Base-by-base conservation (phyloP, 2,329 filamentous ascomycete genomes). In the Colletotrichum karsti region DNA sequence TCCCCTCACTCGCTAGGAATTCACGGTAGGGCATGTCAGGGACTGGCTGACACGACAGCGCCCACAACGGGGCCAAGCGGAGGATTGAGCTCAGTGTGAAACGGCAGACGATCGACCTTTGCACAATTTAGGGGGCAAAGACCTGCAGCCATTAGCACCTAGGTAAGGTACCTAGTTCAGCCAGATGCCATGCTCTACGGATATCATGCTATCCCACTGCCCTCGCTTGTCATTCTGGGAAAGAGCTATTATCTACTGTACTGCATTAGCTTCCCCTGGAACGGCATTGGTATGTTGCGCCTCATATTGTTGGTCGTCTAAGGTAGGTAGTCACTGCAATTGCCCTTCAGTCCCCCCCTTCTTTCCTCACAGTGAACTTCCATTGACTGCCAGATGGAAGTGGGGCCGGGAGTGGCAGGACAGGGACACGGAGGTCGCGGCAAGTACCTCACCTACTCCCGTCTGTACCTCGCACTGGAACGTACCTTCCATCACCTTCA, bases 1-100 rank as follows among this genome's bases (percentile, higher is more conserved):
- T 33, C 20, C 26, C 28, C 55, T 46, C 30, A n/a, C 28, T 53
- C 30, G 22, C 13, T 37, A 39, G 20, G 44, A 60, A 33, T 5
- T 35, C 57, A 60, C 44, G 57, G 44, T n/a, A 51, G 46, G 30
- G 5, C 41, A 13, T 24, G 39, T 46, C 60, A 54, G 44, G 65
- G 61, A 58, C 53, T 67, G 64, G 64, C 60, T 64, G 60, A 64
- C 64, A 57, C 46, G 53, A 68, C 46, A 57, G 44, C 64, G 53
- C 60, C 60, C 50, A 58, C 39, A 58, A 64, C 60, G 60, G 59
- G 64, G 64, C 53, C 46, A 67, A 67, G 60, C 60, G 64, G 60
- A 64, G 60, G 60, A 44, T 59, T 58, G 60, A 58, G 53, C 44
- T 64, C 64, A 67, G 60, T 58, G 46, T 68, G 65, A 68, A 68